Percentiles rank a stretch among this genome's conserved stretches.
Evolutionary conservation across 176 grass and related monocot genomes (phyloP).

Genomic region (Triticum urartu): DNA sequence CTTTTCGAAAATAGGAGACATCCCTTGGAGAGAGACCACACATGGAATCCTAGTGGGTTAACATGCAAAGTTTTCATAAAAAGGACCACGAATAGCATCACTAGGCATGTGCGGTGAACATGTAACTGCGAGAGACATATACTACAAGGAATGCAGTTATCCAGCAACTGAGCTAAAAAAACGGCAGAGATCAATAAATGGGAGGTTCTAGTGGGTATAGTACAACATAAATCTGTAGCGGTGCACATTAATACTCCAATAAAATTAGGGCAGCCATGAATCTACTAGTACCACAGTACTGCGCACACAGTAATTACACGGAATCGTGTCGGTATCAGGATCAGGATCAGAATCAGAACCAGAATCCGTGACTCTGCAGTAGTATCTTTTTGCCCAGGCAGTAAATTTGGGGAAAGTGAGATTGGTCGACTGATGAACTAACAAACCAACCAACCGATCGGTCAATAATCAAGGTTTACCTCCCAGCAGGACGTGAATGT

Average conservation of each 20-base stretch:
- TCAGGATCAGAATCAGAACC: neutral
- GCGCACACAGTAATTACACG: neutral
- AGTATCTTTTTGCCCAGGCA: constrained; percentile 1
- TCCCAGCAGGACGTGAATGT: neutral
- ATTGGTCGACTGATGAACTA: neutral
- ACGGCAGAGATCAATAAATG: neutral
- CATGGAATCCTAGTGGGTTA: neutral
- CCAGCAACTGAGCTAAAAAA: neutral
- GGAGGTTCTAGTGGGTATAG: neutral
- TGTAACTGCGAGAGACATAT: neutral
- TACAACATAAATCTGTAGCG: neutral
- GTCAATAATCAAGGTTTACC: neutral
- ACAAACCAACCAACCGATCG: neutral
- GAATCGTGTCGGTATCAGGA: neutral
- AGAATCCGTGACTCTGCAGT: neutral
- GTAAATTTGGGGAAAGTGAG: constrained; percentile 16
- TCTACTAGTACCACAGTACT: neutral
- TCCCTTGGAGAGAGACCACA: neutral
- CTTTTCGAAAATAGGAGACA: no score
- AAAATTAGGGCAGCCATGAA: neutral
- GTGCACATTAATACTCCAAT: neutral
- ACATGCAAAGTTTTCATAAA: neutral
- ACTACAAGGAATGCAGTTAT: neutral
- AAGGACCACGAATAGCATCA: neutral
- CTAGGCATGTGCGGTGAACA: neutral